Conservation (phyloP, 2,329 filamentous ascomycete species). For the Verticillium nonalfalfae region DNA sequence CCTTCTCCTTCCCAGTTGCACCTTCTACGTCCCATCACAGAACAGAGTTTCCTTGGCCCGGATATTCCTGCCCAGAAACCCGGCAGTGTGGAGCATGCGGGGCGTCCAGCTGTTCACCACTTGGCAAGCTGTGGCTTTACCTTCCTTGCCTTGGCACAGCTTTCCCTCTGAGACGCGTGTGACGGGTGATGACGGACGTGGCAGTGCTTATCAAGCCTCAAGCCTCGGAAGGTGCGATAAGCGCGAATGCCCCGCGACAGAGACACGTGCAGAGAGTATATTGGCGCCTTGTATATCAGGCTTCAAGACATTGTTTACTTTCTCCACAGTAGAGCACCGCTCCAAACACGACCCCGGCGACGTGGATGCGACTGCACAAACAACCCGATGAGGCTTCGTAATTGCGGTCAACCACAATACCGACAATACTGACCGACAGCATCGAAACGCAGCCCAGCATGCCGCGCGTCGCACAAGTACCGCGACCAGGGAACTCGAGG, state of each 20-base stretch:
- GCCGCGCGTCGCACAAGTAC: constrained; percentile 52
- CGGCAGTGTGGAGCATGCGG: background rate
- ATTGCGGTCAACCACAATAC: constrained; percentile 12
- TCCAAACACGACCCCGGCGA: constrained; percentile 2
- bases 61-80: background rate
- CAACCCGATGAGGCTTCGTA: background rate
- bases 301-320: constrained; percentile 17
- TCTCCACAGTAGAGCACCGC: constrained; percentile 2
- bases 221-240: background rate
- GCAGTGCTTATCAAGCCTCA: background rate
- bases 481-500: constrained; percentile 41
- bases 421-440: constrained; percentile 13
- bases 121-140: background rate
- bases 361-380: constrained; percentile 7
- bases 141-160: background rate
- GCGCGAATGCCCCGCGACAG: background rate
- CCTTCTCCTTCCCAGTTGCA: background rate
- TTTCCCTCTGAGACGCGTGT: background rate
- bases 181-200: background rate
- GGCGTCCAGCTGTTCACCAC: background rate
- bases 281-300: background rate
- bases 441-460: constrained; percentile 22
- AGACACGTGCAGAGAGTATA: background rate
- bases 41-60: background rate
- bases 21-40: background rate